Evolutionary conservation across 331 rosid genomes (phyloP).

Genomic region (Prunus yedoensis): DNA sequence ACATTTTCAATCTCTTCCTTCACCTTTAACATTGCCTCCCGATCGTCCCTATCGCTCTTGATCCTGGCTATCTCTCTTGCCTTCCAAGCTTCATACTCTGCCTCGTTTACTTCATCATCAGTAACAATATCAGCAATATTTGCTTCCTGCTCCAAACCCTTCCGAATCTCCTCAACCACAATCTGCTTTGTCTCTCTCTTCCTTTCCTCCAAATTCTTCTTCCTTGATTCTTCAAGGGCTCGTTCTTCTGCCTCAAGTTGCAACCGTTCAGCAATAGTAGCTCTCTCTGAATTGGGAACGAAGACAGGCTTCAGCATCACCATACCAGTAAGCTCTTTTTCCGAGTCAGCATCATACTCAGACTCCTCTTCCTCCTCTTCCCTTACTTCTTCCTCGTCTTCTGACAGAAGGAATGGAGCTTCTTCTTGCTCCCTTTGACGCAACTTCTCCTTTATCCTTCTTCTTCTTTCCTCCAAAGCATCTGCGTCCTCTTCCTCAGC

Average conservation of each 20-base stretch:
- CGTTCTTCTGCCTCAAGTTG: conserved; percentile 82
- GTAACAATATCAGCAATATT: conserved; percentile 88
- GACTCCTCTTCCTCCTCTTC: conserved; percentile 83
- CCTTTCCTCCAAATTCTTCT: conserved; percentile 78
- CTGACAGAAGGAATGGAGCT: conserved; percentile 46
- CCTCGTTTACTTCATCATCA: conserved; percentile 90
- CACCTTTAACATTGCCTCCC: conserved; percentile 80
- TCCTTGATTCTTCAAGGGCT: conserved; percentile 75
- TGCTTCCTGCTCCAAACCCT: conserved; percentile 80
- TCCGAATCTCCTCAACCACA: conserved; percentile 90
- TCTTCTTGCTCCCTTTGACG: conserved; percentile 88
- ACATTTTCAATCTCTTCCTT: conserved; percentile 88
- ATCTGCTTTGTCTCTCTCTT: conserved; percentile 80
- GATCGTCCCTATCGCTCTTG: conserved; percentile 83
- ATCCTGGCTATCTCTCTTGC: conserved; percentile 87
- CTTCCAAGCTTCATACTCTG: conserved; percentile 97
- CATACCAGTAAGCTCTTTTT: conserved; percentile 75
- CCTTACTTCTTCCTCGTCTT: conserved; percentile 80
- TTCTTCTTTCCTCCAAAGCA: conserved; percentile 77
- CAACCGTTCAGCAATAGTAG: conserved; percentile 85
- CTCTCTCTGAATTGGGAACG: conserved; percentile 92
- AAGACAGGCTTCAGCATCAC: conserved; percentile 95
- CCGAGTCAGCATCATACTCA: conserved; percentile 91
- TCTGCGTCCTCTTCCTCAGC: conserved; percentile 75
- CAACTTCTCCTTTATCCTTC: conserved; percentile 64